Evolutionary conservation across 805 yeast genomes (phyloP).

Genomic region (Hanseniaspora pseudoguilliermondii): DNA sequence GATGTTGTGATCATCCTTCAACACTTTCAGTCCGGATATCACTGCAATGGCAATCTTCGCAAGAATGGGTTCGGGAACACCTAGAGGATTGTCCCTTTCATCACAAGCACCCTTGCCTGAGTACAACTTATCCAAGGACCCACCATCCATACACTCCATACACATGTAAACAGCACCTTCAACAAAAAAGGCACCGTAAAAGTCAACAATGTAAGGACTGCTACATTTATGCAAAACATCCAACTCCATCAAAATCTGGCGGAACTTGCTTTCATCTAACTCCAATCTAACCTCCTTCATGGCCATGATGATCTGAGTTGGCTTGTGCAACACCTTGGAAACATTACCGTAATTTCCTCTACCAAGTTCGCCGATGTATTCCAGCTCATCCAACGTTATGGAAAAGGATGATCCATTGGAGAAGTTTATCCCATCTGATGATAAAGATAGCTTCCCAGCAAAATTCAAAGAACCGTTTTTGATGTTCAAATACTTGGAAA

Average conservation of each 20-base stretch:
- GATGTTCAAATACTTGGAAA: conserved; percentile 78
- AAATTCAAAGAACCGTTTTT: conserved; percentile 85
- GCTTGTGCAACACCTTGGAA: conserved; percentile 81
- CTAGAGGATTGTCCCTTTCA: conserved; percentile 26
- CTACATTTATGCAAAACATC: conserved; percentile 86
- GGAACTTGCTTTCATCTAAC: conserved; percentile 82
- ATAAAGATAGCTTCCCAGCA: conserved; percentile 84
- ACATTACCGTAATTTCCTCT: conserved; percentile 96
- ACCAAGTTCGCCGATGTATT: conserved; percentile 77
- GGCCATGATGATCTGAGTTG: conserved; percentile 87
- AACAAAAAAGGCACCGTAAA: conserved; percentile 92
- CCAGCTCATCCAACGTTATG: conserved; percentile 72
- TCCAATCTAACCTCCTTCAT: conserved; percentile 94
- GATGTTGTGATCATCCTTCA: conserved; percentile 82
- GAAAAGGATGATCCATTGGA: conserved; percentile 76
- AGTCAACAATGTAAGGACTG: conserved; percentile 85
- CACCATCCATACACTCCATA: conserved; percentile 96
- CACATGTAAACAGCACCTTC: conserved; percentile 98
- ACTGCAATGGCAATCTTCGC: conserved; percentile 72
- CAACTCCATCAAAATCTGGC: conserved; percentile 91
- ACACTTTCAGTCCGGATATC: conserved; percentile 63
- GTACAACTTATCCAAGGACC: conserved; percentile 78
- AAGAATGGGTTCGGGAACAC: conserved; percentile 64
- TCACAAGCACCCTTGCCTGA: conserved; percentile 28
- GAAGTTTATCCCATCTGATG: conserved; percentile 85